Conservation (phyloP, 176 grass and related monocot species). For the Bromus sterilis region DNA sequence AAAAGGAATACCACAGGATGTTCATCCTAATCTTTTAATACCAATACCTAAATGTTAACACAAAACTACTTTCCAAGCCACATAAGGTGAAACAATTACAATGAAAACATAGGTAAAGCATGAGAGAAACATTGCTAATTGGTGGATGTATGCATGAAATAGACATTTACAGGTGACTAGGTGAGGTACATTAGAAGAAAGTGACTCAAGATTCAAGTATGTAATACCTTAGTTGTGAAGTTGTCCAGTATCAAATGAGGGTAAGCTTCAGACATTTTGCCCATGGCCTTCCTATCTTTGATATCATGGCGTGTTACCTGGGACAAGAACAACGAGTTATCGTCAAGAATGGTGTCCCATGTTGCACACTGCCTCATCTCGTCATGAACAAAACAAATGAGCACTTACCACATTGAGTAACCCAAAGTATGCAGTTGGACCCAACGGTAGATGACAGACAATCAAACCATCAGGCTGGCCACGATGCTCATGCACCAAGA, state of each 20-base stretch:
- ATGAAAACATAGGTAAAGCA: neutral
- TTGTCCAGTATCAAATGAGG: constrained; percentile 88
- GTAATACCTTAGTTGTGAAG: constrained; percentile 56
- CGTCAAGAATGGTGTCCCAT: neutral
- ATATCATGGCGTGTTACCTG: constrained; percentile 88
- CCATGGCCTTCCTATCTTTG: no score
- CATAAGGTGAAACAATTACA: neutral
- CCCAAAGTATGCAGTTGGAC: constrained; percentile 87
- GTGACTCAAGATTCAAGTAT: neutral
- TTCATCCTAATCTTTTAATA: no score
- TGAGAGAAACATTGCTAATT: neutral
- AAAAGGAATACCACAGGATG: no score
- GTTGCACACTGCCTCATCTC: neutral
- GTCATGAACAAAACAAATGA: neutral
- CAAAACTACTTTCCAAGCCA: no score
- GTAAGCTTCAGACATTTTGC: no score
- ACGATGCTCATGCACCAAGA: constrained; percentile 80
- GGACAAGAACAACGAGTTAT: constrained; percentile 3
- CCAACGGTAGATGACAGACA: constrained; percentile 79
- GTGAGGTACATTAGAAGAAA: neutral
- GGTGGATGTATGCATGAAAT: neutral
- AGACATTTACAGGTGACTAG: no score
- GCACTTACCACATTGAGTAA: constrained; percentile 91
- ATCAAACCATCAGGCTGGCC: constrained; percentile 90
- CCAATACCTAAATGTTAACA: no score